Percentiles rank a stretch among this genome's conserved stretches.
Evolutionary conservation across 192 early-diverging fungal species (phyloP).

Genomic region (Entomortierella beljakovae): DNA sequence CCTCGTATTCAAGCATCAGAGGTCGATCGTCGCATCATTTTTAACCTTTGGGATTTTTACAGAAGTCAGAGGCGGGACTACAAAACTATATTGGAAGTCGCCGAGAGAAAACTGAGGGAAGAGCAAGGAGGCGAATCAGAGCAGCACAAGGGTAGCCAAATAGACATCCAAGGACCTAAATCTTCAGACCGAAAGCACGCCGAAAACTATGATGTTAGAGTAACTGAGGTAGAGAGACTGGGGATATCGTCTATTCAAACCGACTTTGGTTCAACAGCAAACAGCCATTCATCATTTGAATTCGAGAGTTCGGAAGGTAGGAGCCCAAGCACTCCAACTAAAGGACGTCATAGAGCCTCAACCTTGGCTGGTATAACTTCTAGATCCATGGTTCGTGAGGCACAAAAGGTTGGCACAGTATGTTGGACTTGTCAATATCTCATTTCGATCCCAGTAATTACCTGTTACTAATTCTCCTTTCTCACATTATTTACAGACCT

Average conservation of each 20-base stretch:
- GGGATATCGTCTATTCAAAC: conserved; percentile 1
- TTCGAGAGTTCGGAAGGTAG: neutral
- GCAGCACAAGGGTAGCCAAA: neutral
- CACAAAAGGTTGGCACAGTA: conserved; percentile 1
- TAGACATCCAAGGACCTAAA: neutral
- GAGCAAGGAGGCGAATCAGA: neutral
- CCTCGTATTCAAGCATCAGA: conserved; percentile 50
- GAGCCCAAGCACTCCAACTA: neutral
- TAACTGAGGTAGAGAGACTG: conserved; percentile 16
- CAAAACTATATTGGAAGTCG: conserved; percentile 16
- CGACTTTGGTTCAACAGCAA: neutral
- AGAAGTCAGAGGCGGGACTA: conserved; percentile 55
- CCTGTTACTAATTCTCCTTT: neutral
- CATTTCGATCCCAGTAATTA: neutral
- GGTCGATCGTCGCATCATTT: conserved; percentile 60
- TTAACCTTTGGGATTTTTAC: conserved; percentile 56
- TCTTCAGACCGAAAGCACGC: neutral
- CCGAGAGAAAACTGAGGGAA: conserved; percentile 7
- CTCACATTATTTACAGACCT: neutral
- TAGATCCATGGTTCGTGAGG: neutral
- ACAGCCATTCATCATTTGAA: neutral
- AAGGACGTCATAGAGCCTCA: conserved; percentile 29
- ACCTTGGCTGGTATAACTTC: conserved; percentile 26
- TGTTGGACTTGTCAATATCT: neutral
- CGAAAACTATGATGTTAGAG: neutral